Percentiles rank a stretch among this genome's conserved stretches.
phyloP scores from a whole-genome alignment of 2,329 filamentous ascomycete species.

The Fusarium praegraminearum region DNA sequence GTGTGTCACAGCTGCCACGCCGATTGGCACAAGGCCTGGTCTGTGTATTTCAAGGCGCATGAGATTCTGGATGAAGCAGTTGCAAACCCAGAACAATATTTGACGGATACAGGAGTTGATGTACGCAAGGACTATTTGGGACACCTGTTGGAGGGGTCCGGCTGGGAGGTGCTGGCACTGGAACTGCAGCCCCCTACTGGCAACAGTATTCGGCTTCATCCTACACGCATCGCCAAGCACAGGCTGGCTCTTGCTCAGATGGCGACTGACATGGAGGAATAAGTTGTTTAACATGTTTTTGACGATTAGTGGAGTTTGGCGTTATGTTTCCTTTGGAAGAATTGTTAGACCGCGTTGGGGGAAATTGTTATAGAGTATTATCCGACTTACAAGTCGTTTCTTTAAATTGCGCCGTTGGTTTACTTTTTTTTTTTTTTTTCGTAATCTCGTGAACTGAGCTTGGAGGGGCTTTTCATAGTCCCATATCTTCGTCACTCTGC shows the following conservation, averaged over 20 bases:
- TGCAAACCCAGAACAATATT: conserved; percentile 13
- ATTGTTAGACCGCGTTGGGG: conserved; percentile 18
- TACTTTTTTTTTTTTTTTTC: neutral
- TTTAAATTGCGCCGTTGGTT: conserved; percentile 9
- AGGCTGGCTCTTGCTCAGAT: conserved; percentile 17
- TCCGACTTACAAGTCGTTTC: conserved; percentile 33
- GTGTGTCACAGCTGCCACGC: conserved; percentile 40
- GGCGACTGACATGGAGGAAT: neutral
- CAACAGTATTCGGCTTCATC: conserved; percentile 34
- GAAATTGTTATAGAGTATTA: conserved; percentile 3
- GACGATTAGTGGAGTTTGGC: neutral
- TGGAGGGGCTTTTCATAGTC: conserved; percentile 46
- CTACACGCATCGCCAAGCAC: conserved; percentile 32
- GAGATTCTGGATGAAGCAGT: conserved; percentile 19
- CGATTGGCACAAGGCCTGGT: conserved; percentile 38
- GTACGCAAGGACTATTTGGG: conserved; percentile 15
- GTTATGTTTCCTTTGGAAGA: conserved; percentile 7
- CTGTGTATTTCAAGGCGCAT: conserved; percentile 27
- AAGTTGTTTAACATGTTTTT: neutral
- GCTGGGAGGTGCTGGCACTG: conserved; percentile 13
- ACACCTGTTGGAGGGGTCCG: conserved; percentile 4
- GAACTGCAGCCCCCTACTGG: conserved; percentile 26
- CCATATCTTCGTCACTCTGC: conserved; percentile 66
- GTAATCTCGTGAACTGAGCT: conserved; percentile 2
- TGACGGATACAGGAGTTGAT: conserved; percentile 15